Percentiles rank a stretch among this genome's conserved stretches.
Evolutionary conservation across 2,329 filamentous ascomycete species (phyloP).

Genomic region (Septoria petroselini): DNA sequence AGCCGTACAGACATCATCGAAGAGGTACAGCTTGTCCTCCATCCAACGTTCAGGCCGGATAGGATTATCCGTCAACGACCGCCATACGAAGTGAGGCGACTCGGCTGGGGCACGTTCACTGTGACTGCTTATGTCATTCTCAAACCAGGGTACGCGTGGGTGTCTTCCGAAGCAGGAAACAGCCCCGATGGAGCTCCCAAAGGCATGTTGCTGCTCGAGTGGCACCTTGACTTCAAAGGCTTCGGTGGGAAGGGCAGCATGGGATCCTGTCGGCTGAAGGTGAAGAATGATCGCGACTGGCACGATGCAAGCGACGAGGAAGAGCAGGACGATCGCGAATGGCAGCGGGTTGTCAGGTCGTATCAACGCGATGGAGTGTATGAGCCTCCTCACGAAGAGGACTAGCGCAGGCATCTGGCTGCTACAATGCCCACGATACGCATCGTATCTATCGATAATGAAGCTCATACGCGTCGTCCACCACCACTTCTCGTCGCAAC

Average conservation of each 20-base stretch:
- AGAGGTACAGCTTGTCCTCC: conserved; percentile 44
- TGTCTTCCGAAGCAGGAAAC: conserved; percentile 40
- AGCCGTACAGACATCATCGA: conserved; percentile 46
- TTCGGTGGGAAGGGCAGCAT: conserved; percentile 40
- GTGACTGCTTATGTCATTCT: conserved; percentile 43
- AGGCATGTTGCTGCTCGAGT: conserved; percentile 41
- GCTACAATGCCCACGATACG: background rate
- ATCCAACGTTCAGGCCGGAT: conserved; percentile 45
- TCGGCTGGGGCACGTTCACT: conserved; percentile 46
- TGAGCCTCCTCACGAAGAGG: conserved; percentile 20
- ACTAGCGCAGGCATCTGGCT: background rate
- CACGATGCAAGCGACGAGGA: conserved; percentile 24
- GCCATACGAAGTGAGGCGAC: conserved; percentile 43
- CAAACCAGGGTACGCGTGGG: conserved; percentile 46
- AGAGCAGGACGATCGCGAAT: conserved; percentile 31
- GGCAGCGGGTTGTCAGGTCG: conserved; percentile 24
- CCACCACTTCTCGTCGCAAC: background rate
- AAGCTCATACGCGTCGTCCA: background rate
- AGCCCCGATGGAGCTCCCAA: conserved; percentile 36
- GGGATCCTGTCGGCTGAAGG: conserved; percentile 42
- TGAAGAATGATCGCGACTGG: conserved; percentile 37
- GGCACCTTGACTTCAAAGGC: conserved; percentile 44
- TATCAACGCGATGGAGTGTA: conserved; percentile 31
- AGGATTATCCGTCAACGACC: conserved; percentile 36
- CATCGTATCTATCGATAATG: background rate